Evolutionary conservation across 331 rosid species (phyloP).

Genomic region (Saraca asoca): DNA sequence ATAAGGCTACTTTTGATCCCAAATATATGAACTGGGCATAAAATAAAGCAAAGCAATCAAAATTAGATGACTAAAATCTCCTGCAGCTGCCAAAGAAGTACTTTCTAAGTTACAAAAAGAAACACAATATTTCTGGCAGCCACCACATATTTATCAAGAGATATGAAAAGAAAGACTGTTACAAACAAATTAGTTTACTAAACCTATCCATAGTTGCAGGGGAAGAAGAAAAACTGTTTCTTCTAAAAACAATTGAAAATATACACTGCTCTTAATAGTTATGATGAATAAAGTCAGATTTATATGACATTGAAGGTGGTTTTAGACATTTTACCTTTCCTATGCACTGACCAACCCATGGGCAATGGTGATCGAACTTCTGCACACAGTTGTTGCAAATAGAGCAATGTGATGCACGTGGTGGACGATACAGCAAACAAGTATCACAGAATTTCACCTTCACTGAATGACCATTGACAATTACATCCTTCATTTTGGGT

Average conservation of each 20-base stretch:
- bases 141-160: not conserved
- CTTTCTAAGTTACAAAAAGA: not conserved
- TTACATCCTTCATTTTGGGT: conserved; percentile 62
- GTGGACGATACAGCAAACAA: conserved; percentile 75
- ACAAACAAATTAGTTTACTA: not conserved
- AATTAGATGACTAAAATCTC: not conserved
- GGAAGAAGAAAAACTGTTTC: not conserved
- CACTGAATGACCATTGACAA: conserved; percentile 58
- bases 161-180: not conserved
- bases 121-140: not conserved
- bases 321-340: conserved; percentile 55
- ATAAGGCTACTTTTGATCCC: conserved; percentile 1
- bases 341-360: conserved; percentile 90
- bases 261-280: too few relatives aligned
- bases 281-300: not conserved
- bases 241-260: not conserved
- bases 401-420: conserved; percentile 84
- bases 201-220: not conserved
- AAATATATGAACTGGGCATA: not conserved
- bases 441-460: conserved; percentile 82
- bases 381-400: conserved; percentile 82
- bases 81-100: not conserved
- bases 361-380: conserved; percentile 85
- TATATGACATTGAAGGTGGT: conserved; percentile 2
- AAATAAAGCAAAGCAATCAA: not conserved